Evolutionary conservation across 805 yeast genomes (phyloP), one percentile per base, ranked within the genome.

Genomic region (Zygotorulaspora chibaensis): DNA sequence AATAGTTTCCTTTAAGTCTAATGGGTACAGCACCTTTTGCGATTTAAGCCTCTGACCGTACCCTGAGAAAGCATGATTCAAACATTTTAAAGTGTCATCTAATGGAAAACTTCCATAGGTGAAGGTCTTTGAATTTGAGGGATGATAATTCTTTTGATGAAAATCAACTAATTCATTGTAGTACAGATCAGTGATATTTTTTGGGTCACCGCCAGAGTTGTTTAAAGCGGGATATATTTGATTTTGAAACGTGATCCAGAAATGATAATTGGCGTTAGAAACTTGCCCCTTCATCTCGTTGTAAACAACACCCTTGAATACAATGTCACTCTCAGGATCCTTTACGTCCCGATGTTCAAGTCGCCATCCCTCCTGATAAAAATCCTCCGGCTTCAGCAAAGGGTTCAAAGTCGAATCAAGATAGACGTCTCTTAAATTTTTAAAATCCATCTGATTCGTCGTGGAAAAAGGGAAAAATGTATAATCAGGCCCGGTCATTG

Each of bases 271-370:
- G 0, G 96, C 79, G 63, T 88, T 91, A 0, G 96, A 85, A 61
- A 87, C 79, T 66, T 91, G 97, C 8, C 99, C 99, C 67, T 93
- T 93, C 99, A 93, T 93, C 68, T 93, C 99, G 62, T 93, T 93
- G 64, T 86, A 93, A 2, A 93, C 99, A 28, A 93, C 99, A 38
- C 99, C 99, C 66, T 93, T 93, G 66, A 88, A 87, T 3, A 71
- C 72, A 35, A 93, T 61, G 1, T 87, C 85, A 11, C 87, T 74
- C 0, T 56, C 48, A 12, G 70, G 68, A 60, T 90, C 89, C 6
- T 73, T 65, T 5, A 80, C 66, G 43, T 72, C 74, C 43, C 76
- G 77, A 54, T 87, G 79, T 65, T 93, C 99, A 33, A 93, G 69
- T 61, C 99, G 80, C 99, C 99, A 93, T 30, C 99, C 99, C 68